Conservation (phyloP, 176 grass and related monocot species). For the Puccinellia tenuiflora region DNA sequence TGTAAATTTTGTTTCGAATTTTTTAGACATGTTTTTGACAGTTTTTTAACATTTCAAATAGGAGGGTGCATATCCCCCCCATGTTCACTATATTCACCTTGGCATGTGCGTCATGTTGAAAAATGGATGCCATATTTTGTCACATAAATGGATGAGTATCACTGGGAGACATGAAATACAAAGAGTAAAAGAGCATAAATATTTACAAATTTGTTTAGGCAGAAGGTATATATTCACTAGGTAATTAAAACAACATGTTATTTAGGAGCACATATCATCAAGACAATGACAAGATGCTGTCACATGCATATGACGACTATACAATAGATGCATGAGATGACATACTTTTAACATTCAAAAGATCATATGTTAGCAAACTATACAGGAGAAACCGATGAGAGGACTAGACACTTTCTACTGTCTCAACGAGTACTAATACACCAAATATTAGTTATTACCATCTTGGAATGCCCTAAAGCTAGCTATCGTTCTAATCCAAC, state of each 20-base stretch:
- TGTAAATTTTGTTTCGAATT: too few species aligned
- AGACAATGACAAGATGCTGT: neutral
- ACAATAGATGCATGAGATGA: neutral
- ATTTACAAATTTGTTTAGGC: neutral
- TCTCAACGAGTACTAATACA: neutral
- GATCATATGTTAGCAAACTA: too few species aligned
- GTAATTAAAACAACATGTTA: neutral
- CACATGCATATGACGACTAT: neutral
- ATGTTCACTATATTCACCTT: too few species aligned
- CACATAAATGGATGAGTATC: neutral
- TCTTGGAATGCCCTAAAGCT: neutral
- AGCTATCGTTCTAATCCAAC: too few species aligned
- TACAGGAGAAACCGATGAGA: too few species aligned
- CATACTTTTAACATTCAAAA: neutral
- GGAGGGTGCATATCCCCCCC: too few species aligned
- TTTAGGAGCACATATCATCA: neutral
- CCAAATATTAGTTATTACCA: neutral
- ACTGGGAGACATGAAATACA: neutral
- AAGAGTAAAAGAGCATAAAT: neutral
- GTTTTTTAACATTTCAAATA: too few species aligned
- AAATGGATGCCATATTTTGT: neutral
- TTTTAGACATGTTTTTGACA: too few species aligned
- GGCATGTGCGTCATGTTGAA: neutral
- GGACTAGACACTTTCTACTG: too few species aligned
- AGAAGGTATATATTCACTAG: neutral